phyloP scores from a whole-genome alignment of 2,329 filamentous ascomycete genomes.

The Amphichorda felina region DNA sequence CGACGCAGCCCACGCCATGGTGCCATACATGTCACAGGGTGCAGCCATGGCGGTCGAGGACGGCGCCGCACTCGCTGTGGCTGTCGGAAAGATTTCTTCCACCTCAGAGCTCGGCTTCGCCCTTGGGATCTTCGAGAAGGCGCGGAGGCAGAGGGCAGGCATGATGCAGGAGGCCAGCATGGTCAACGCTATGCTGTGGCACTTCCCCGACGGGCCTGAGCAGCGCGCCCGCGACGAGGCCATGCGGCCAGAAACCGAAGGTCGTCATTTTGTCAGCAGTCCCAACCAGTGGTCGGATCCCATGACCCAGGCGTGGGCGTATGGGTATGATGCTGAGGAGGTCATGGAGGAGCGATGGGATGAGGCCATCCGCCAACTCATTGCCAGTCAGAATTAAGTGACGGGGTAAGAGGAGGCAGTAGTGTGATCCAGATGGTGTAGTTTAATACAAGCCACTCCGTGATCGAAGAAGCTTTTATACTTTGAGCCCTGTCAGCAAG shows the following conservation, averaged over 20 bases:
- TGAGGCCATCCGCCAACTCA: not conserved
- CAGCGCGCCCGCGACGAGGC: conserved; percentile 27
- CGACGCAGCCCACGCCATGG: conserved; percentile 30
- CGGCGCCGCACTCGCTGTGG: conserved; percentile 21
- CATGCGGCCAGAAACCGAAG: conserved; percentile 26
- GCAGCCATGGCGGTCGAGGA: conserved; percentile 32
- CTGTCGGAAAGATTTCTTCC: conserved; percentile 15
- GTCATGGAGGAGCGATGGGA: conserved; percentile 12
- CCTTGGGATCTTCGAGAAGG: conserved; percentile 22
- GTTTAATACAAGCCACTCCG: too few species aligned
- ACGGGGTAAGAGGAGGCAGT: too few species aligned
- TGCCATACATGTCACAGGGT: conserved; percentile 29
- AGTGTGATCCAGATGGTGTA: too few species aligned
- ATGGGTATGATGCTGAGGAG: conserved; percentile 32
- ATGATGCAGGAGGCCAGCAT: conserved; percentile 30
- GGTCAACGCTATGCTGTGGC: conserved; percentile 34
- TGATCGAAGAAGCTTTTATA: too few species aligned
- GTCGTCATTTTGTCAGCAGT: conserved; percentile 21
- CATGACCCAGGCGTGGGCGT: conserved; percentile 31
- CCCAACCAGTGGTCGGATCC: conserved; percentile 37
- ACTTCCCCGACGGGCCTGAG: conserved; percentile 27
- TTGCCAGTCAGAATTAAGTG: too few species aligned
- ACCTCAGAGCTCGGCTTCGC: conserved; percentile 14
- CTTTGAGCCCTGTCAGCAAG: too few species aligned
- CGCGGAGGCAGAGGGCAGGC: conserved; percentile 18